These are phyloP conservation scores for Lepidium africanum DNA, from an alignment of 345 rosid species.

Conservation along the genomic window DNA sequence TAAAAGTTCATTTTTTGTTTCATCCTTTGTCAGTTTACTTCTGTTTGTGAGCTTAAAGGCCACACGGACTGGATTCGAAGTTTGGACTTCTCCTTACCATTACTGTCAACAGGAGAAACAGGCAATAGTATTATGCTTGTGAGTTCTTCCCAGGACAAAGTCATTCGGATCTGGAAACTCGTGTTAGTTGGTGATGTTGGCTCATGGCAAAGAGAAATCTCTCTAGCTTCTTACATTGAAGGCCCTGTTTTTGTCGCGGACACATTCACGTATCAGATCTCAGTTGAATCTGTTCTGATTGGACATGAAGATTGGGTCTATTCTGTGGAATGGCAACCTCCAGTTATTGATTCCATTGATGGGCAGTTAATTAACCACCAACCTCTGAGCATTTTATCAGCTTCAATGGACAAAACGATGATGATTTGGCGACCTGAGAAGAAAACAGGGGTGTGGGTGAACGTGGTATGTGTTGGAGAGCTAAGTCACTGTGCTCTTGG, in stretches of 20 bases:
- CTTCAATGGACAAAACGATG: conserved; percentile 99
- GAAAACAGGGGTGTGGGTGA: conserved; percentile 89
- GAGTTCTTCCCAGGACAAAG: conserved; percentile 94
- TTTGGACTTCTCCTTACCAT: conserved; percentile 87
- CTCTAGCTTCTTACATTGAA: conserved; percentile 77
- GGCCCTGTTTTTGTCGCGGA: conserved; percentile 77
- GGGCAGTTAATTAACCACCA: conserved; percentile 38
- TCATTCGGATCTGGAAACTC: conserved; percentile 85
- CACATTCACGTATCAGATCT: conserved; percentile 66
- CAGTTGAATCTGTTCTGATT: conserved; percentile 84
- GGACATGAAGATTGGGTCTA: conserved; percentile 99
- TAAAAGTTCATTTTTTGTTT: neutral
- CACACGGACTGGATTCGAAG: conserved; percentile 95
- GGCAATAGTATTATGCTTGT: conserved; percentile 57
- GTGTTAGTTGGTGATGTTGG: conserved; percentile 29
- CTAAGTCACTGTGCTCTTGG: conserved; percentile 94
- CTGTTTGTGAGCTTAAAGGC: conserved; percentile 84
- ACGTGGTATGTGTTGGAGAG: conserved; percentile 94
- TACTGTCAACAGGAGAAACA: conserved; percentile 30
- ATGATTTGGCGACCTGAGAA: conserved; percentile 97
- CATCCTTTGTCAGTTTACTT: conserved; percentile 47
- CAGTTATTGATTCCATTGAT: conserved; percentile 28
- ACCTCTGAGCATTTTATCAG: conserved; percentile 71
- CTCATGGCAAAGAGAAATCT: conserved; percentile 41
- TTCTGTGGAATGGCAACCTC: conserved; percentile 95